Percentiles rank a stretch among this genome's conserved stretches.
phyloP scores from a whole-genome alignment of 345 rosid species.

The Ceriops decandra region DNA sequence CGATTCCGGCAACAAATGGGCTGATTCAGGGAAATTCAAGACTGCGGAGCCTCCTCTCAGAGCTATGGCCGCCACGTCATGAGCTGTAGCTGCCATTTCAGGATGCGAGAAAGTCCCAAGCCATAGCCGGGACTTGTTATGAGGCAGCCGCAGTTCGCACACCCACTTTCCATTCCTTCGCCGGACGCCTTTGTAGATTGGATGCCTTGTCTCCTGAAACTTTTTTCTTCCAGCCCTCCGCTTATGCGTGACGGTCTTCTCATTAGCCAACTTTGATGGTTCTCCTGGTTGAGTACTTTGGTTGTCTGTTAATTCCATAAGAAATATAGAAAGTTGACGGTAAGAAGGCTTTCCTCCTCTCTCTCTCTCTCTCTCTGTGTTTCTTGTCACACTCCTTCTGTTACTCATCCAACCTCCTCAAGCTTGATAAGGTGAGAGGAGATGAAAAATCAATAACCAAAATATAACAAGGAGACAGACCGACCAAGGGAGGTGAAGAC shows the following conservation, averaged over 20 bases:
- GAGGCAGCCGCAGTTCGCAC: constrained; percentile 43
- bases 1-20: constrained; percentile 31
- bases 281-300: too few species aligned
- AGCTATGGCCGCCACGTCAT: constrained; percentile 46
- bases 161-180: constrained; percentile 57
- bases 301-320: too few species aligned
- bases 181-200: constrained; percentile 47
- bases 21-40: constrained; percentile 40
- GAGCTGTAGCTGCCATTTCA: constrained; percentile 46
- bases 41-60: constrained; percentile 38
- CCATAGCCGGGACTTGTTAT: constrained; percentile 42
- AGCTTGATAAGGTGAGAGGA: too few species aligned
- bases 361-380: not conserved
- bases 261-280: too few species aligned
- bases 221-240: constrained; percentile 49
- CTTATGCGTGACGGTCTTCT: constrained; percentile 11
- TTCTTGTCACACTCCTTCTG: not conserved
- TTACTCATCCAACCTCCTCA: not conserved
- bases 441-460: too few species aligned
- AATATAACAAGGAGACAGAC: too few species aligned
- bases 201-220: constrained; percentile 56
- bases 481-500: too few species aligned
- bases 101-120: constrained; percentile 47
- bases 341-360: not conserved
- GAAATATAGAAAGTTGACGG: not conserved